Evolutionary conservation across 192 early-diverging fungal genomes (phyloP).

Genomic region (Entomortierella chlamydospora): DNA sequence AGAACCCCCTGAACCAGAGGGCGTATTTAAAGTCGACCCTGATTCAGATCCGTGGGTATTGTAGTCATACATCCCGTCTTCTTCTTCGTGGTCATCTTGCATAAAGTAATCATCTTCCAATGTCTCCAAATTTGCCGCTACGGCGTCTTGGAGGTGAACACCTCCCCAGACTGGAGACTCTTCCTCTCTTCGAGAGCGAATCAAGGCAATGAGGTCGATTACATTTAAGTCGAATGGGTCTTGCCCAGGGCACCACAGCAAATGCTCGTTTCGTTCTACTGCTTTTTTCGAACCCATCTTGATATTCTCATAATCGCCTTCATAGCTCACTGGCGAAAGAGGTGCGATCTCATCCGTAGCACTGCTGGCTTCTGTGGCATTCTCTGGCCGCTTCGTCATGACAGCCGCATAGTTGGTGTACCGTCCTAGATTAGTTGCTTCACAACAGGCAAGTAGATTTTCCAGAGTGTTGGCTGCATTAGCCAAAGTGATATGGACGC

Average conservation of each 20-base stretch:
- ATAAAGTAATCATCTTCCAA: slow-evolving; percentile 37
- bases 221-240: slow-evolving; percentile 47
- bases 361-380: background rate
- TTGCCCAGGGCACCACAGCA: slow-evolving; percentile 39
- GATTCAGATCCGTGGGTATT: background rate
- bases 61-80: slow-evolving; percentile 47
- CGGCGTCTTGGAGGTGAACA: slow-evolving; percentile 37
- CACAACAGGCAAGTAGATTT: slow-evolving; percentile 59
- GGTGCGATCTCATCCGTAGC: slow-evolving; percentile 1
- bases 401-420: slow-evolving; percentile 54
- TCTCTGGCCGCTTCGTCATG: slow-evolving; percentile 9
- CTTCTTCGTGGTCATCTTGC: slow-evolving; percentile 47
- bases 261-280: slow-evolving; percentile 4
- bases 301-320: slow-evolving; percentile 36
- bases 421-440: slow-evolving; percentile 60
- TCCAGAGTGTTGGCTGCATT: slow-evolving; percentile 63
- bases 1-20: background rate
- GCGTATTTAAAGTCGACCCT: background rate
- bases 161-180: slow-evolving; percentile 46
- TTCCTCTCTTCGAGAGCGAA: slow-evolving; percentile 40
- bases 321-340: slow-evolving; percentile 23
- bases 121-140: slow-evolving; percentile 26
- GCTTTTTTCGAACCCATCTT: background rate
- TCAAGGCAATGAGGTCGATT: slow-evolving; percentile 21
- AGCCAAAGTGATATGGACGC: slow-evolving; percentile 58